Evolutionary conservation across 1,139 yeast species (phyloP).

Genomic region (Lipomyces yarrowii): DNA sequence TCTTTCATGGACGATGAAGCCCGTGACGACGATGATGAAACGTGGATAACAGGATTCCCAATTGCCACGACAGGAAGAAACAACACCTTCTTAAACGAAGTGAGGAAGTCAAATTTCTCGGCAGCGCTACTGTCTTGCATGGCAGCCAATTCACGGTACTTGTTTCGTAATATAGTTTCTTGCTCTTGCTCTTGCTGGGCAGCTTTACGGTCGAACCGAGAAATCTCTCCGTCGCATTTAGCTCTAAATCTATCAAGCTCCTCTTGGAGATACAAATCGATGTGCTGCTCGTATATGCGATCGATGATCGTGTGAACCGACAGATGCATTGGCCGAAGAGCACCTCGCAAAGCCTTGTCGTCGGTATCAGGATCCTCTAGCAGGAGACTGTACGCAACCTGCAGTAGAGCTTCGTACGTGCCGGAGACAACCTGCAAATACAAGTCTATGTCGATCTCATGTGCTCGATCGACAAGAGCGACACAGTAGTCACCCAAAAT

Average conservation of each 20-base stretch:
- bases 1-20: slow-evolving; percentile 23
- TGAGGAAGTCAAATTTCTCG: slow-evolving; percentile 53
- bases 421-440: slow-evolving; percentile 30
- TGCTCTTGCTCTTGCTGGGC: slow-evolving; percentile 45
- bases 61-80: slow-evolving; percentile 43
- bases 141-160: slow-evolving; percentile 14
- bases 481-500: slow-evolving; percentile 41
- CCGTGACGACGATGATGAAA: slow-evolving; percentile 13
- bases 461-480: slow-evolving; percentile 40
- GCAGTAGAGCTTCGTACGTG: slow-evolving; percentile 22
- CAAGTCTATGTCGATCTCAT: slow-evolving; percentile 37
- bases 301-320: slow-evolving; percentile 46
- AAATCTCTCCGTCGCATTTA: slow-evolving; percentile 40
- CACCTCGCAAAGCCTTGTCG: slow-evolving; percentile 34
- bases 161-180: slow-evolving; percentile 45
- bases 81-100: slow-evolving; percentile 54
- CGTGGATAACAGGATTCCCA: slow-evolving; percentile 14
- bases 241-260: slow-evolving; percentile 45
- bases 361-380: slow-evolving; percentile 37
- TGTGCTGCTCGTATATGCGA: slow-evolving; percentile 51
- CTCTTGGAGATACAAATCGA: slow-evolving; percentile 47
- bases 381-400: slow-evolving; percentile 10
- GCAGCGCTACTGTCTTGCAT: slow-evolving; percentile 37
- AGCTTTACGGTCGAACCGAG: slow-evolving; percentile 43
- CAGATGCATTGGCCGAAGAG: slow-evolving; percentile 27